Conservation (phyloP, 192 early-diverging fungal species). For the Coemansia sp. region DNA sequence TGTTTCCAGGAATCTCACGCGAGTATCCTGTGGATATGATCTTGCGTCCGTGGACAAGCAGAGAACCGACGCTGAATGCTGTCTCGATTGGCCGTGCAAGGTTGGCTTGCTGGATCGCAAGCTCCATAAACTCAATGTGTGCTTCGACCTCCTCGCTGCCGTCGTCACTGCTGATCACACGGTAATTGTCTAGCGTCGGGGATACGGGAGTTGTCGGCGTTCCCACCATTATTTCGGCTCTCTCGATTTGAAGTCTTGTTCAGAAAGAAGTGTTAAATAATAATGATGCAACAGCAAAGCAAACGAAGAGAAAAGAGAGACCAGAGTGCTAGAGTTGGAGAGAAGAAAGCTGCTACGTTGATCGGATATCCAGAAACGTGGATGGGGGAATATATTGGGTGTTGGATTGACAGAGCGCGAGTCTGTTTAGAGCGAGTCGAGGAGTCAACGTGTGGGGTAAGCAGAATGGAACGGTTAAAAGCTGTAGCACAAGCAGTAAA, state of each 20-base stretch:
- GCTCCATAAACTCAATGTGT: slow-evolving; percentile 70
- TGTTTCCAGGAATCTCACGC: slow-evolving; percentile 93
- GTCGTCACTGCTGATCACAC: slow-evolving; percentile 36
- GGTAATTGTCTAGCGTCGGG: slow-evolving; percentile 19
- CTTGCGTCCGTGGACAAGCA: slow-evolving; percentile 54
- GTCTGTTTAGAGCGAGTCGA: too few relatives aligned
- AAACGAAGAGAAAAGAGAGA: neutral
- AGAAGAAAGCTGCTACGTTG: too few relatives aligned
- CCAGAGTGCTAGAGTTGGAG: too few relatives aligned
- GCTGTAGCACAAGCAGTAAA: neutral
- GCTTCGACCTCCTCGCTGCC: slow-evolving; percentile 44
- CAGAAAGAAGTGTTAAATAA: neutral
- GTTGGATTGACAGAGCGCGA: too few relatives aligned
- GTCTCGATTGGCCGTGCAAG: slow-evolving; percentile 69
- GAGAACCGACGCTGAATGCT: slow-evolving; percentile 94
- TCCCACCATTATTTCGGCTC: too few relatives aligned
- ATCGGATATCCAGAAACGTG: too few relatives aligned
- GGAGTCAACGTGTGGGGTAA: too few relatives aligned
- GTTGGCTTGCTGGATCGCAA: slow-evolving; percentile 82
- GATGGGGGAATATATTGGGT: too few relatives aligned
- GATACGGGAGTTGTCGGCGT: neutral
- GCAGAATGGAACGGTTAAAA: too few relatives aligned
- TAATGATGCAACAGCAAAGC: neutral
- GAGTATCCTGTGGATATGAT: slow-evolving; percentile 86
- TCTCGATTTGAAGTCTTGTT: too few relatives aligned